phyloP scores from a whole-genome alignment of 176 grass and related monocot species.

The Oryza nivara region DNA sequence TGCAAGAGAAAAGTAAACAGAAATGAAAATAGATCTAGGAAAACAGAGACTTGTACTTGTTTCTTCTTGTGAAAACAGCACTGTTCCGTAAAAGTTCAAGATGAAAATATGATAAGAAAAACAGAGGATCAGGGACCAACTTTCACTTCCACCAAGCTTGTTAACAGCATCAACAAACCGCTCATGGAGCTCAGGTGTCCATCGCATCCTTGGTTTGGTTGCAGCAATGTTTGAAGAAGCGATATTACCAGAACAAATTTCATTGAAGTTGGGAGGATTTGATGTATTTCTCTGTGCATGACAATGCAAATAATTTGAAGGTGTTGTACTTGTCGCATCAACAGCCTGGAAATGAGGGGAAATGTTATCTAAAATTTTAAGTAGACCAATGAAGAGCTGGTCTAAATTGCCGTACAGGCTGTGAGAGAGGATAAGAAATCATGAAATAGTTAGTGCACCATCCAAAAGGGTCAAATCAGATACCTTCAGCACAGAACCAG shows the following conservation, averaged over 20 bases:
- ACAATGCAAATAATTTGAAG: slow-evolving; percentile 28
- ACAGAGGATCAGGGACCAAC: slow-evolving; percentile 47
- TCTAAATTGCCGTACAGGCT: slow-evolving; percentile 9
- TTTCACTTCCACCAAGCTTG: slow-evolving; percentile 80
- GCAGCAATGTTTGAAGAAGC: slow-evolving; percentile 43
- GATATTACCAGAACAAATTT: slow-evolving; percentile 38
- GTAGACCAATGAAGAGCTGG: slow-evolving; percentile 3
- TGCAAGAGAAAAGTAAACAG: slow-evolving; percentile 34
- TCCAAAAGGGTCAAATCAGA: neutral
- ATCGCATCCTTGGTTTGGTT: slow-evolving; percentile 70
- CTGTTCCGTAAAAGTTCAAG: neutral
- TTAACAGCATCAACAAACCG: slow-evolving; percentile 75
- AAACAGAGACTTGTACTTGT: neutral
- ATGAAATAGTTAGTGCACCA: neutral
- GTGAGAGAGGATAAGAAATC: neutral
- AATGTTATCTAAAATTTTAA: slow-evolving; percentile 12
- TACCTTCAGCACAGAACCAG: slow-evolving; percentile 50
- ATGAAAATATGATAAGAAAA: neutral
- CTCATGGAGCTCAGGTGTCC: slow-evolving; percentile 85
- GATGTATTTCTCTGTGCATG: slow-evolving; percentile 36
- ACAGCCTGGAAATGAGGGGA: slow-evolving; percentile 44
- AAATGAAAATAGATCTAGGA: neutral
- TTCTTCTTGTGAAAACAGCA: neutral
- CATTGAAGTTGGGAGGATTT: slow-evolving; percentile 44
- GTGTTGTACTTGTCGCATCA: slow-evolving; percentile 29